Evolutionary conservation across 257 asterid genomes (phyloP).

Genomic region (Thymus mandschuricus): DNA sequence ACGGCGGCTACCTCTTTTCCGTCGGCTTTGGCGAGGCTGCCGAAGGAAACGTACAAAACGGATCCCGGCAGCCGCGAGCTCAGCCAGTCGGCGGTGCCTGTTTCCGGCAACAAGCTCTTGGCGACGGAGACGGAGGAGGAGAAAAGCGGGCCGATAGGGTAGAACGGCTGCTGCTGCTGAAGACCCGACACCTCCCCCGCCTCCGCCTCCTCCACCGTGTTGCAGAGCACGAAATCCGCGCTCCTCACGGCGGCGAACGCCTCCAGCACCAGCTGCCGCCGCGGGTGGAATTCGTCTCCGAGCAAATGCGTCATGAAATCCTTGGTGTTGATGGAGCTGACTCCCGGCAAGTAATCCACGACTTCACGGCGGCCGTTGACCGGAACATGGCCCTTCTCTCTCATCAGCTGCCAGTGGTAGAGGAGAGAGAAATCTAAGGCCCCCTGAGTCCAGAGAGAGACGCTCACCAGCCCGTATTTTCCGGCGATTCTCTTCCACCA

Average conservation of each 20-base stretch:
- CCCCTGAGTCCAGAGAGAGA: slow-evolving; percentile 68
- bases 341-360: slow-evolving; percentile 64
- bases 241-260: slow-evolving; percentile 47
- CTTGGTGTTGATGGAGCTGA: slow-evolving; percentile 49
- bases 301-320: slow-evolving; percentile 61
- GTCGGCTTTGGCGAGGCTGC: slow-evolving; percentile 52
- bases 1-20: slow-evolving; percentile 43
- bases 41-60: slow-evolving; percentile 70
- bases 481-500: slow-evolving; percentile 54
- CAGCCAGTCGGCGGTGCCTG: no score
- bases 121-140: slow-evolving; percentile 29
- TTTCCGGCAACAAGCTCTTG: slow-evolving; percentile 36
- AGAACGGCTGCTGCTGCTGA: slow-evolving; percentile 43
- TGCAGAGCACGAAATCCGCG: slow-evolving; percentile 61
- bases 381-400: slow-evolving; percentile 49
- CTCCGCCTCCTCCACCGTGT: slow-evolving; percentile 66
- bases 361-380: slow-evolving; percentile 35
- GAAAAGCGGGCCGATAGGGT: slow-evolving; percentile 63
- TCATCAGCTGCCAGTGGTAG: slow-evolving; percentile 53
- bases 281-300: slow-evolving; percentile 32
- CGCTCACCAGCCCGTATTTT: slow-evolving; percentile 47
- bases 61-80: slow-evolving; percentile 28
- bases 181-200: slow-evolving; percentile 43
- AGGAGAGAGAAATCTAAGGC: slow-evolving; percentile 52
- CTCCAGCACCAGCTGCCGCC: slow-evolving; percentile 35